Percentiles rank a stretch among this genome's conserved stretches.
Evolutionary conservation across 441 rosid species (phyloP).

Genomic region (Populus hybrid): DNA sequence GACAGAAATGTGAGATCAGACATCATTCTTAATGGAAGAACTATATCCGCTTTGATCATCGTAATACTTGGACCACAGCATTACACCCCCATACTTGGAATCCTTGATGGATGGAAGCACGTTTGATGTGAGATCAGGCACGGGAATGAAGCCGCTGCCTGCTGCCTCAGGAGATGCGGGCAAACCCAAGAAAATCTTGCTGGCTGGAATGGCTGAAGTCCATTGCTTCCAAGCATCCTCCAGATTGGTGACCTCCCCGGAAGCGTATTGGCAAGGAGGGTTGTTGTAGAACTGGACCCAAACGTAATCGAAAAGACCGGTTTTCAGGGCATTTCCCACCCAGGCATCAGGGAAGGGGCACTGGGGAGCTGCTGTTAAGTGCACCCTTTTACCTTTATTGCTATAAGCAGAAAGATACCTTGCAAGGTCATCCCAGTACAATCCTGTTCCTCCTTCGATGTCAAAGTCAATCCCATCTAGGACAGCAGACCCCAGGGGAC

Average conservation of each 20-base stretch:
- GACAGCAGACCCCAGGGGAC: constrained; percentile 30
- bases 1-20: neutral
- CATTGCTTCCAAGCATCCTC: constrained; percentile 36
- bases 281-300: constrained; percentile 51
- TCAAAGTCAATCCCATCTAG: constrained; percentile 37
- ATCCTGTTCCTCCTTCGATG: constrained; percentile 32
- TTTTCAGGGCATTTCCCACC: constrained; percentile 35
- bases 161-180: constrained; percentile 37
- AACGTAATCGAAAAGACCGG: constrained; percentile 36
- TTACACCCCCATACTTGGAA: constrained; percentile 30
- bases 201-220: constrained; percentile 21
- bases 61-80: constrained; percentile 34
- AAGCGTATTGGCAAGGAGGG: constrained; percentile 35
- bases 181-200: constrained; percentile 32
- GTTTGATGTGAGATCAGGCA: constrained; percentile 21
- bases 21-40: constrained; percentile 25
- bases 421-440: constrained; percentile 35
- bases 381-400: constrained; percentile 27
- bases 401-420: constrained; percentile 24
- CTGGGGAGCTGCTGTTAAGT: constrained; percentile 38
- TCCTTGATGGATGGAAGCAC: constrained; percentile 29
- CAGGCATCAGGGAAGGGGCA: constrained; percentile 43
- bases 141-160: constrained; percentile 34
- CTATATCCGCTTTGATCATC: constrained; percentile 31
- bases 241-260: constrained; percentile 15